phyloP scores from a whole-genome alignment of 179 eudicot species.

The Beta lomatogona region DNA sequence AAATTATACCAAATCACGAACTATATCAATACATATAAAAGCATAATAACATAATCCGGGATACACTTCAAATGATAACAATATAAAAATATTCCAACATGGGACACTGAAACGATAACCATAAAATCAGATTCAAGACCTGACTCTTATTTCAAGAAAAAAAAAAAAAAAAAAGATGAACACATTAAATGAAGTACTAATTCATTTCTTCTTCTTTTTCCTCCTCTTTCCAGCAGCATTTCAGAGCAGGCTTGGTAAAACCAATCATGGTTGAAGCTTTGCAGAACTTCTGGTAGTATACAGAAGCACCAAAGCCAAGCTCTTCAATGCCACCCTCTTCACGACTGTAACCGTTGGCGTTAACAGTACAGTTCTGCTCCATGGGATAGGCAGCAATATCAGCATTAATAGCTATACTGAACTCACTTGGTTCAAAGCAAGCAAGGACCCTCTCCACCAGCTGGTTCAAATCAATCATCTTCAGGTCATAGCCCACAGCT shows the following conservation, averaged over 20 bases:
- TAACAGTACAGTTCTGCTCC: slow-evolving; percentile 31
- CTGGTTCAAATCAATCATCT: slow-evolving; percentile 37
- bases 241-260: slow-evolving; percentile 46
- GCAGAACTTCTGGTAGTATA: slow-evolving; percentile 56
- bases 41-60: no score
- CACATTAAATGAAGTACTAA: slow-evolving; percentile 9
- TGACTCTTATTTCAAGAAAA: not conserved
- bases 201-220: slow-evolving; percentile 36
- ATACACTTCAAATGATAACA: no score
- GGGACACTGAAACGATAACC: not conserved
- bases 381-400: slow-evolving; percentile 35
- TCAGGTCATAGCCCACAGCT: slow-evolving; percentile 63
- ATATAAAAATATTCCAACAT: no score
- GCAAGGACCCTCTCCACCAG: slow-evolving; percentile 70
- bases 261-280: slow-evolving; percentile 36
- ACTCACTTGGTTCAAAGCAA: slow-evolving; percentile 69
- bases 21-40: not conserved
- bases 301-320: slow-evolving; percentile 43
- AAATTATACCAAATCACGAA: not conserved
- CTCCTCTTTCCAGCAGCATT: slow-evolving; percentile 47
- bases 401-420: slow-evolving; percentile 68
- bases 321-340: slow-evolving; percentile 53
- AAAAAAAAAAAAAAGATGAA: not conserved
- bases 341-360: slow-evolving; percentile 50
- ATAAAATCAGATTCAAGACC: slow-evolving; percentile 13